Conservation (phyloP, 2,329 filamentous ascomycete genomes). For the Rhytidhysteron rufulum region DNA sequence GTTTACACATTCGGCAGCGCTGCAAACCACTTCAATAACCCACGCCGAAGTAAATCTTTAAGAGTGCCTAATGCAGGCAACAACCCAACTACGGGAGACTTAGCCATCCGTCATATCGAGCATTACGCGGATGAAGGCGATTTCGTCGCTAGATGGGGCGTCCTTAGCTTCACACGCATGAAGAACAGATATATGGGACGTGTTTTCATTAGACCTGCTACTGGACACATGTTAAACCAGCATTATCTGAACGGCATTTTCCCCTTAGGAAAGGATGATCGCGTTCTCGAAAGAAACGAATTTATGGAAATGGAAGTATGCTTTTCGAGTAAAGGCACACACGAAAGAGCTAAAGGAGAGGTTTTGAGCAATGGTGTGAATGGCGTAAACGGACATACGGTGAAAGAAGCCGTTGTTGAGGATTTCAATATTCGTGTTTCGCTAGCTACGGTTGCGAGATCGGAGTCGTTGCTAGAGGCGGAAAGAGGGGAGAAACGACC, state of each 20-base stretch:
- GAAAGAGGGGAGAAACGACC: constrained; percentile 1
- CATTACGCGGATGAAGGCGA: constrained; percentile 75
- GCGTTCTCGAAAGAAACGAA: constrained; percentile 49
- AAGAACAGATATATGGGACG: constrained; percentile 48
- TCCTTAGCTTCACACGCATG: constrained; percentile 62
- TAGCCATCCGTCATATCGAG: constrained; percentile 67
- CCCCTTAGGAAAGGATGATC: constrained; percentile 46
- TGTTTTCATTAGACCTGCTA: constrained; percentile 42
- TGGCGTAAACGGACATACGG: constrained; percentile 3
- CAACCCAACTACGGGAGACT: constrained; percentile 29
- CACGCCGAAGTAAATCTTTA: constrained; percentile 37
- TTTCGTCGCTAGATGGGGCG: constrained; percentile 71
- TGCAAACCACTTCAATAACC: constrained; percentile 80
- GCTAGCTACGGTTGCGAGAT: constrained; percentile 2
- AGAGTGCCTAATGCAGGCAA: constrained; percentile 2
- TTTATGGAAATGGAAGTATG: constrained; percentile 57
- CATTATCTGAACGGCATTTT: constrained; percentile 63
- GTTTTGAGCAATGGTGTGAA: constrained; percentile 3
- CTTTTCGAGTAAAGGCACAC: constrained; percentile 4
- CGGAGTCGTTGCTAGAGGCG: constrained; percentile 4
- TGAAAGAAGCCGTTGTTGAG: constrained; percentile 8
- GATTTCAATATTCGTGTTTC: constrained; percentile 11
- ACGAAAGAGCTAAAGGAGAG: constrained; percentile 6
- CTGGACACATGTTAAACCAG: constrained; percentile 45
- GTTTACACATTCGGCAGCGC: constrained; percentile 74